Evolutionary conservation across 2,329 filamentous ascomycete species (phyloP), one percentile per base, ranked within the genome.

Genomic region (Claviceps digitariae): DNA sequence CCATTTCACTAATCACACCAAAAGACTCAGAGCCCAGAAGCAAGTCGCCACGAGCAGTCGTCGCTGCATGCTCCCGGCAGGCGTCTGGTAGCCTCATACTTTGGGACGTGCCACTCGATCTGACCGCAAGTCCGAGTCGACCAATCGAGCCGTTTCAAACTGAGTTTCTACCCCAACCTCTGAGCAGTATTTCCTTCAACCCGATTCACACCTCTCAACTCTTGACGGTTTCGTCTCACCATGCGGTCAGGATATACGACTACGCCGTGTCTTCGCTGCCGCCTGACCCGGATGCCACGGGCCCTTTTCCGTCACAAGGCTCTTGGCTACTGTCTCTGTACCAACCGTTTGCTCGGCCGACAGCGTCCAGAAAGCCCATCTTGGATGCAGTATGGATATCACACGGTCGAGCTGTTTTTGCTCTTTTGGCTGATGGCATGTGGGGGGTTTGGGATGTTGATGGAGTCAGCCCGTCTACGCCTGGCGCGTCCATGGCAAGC

Each of bases 371-470:
- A 45, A 85, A 83, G 59, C 75, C 75, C 0, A 74, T 84, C n/a
- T 64, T 84, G 15, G 80, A 80, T 49, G 78, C 81, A 1, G 73
- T 75, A 5, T 84, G 82, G 82, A 75, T 84, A 48, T 70, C 75
- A 2, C 75, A 77, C 55, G 82, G 82, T 10, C 73, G 76, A 48
- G 81, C 81, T 5, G 69, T 84, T 29, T 67, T 84, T 43, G 71
- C 73, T 1, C 69, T 84, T 2, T 68, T 84, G 3, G 76, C 77
- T 1, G 82, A 84, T 58, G 82, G 81, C 7, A 80, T 81, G 62
- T 84, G 82, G 82, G 82, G 79, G 15, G 77, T 84, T 36, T 84
- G 81, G 81, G 81, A 84, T 59, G 72, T 84, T 46, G 78, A 83
- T 56, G 78, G 79, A 8, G 72, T 72, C 31, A 76, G 75, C 41